Evolutionary conservation across 305 asterid genomes (phyloP).

Genomic region (Petunia hybrid): DNA sequence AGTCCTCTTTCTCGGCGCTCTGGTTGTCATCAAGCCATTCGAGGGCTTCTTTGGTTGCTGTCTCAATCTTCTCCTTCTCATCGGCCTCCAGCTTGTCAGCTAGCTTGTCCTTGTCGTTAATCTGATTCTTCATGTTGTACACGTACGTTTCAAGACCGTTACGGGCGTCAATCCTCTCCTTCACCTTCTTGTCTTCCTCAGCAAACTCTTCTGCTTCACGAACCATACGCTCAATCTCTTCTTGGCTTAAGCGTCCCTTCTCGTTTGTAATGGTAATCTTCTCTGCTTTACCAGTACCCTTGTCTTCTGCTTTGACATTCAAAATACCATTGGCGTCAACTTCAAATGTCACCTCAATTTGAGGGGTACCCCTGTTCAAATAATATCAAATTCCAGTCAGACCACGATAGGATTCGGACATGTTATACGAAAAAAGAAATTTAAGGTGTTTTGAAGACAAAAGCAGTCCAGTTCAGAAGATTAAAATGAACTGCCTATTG

Average conservation of each 20-base stretch:
- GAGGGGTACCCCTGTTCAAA: slow-evolving; percentile 85
- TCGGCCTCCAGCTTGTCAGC: slow-evolving; percentile 59
- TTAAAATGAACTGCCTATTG: too few species aligned
- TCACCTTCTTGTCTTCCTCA: slow-evolving; percentile 63
- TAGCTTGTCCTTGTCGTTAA: slow-evolving; percentile 57
- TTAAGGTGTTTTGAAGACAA: too few species aligned
- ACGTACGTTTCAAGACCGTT: slow-evolving; percentile 53
- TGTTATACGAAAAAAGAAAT: background rate
- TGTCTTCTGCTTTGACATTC: slow-evolving; percentile 93
- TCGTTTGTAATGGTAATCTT: slow-evolving; percentile 64
- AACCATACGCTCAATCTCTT: slow-evolving; percentile 63
- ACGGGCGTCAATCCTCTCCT: slow-evolving; percentile 52
- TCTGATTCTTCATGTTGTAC: slow-evolving; percentile 62
- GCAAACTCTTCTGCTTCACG: slow-evolving; percentile 65
- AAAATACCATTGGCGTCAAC: slow-evolving; percentile 91
- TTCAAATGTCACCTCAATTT: slow-evolving; percentile 90
- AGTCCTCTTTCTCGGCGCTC: slow-evolving; percentile 57
- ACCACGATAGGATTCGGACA: background rate
- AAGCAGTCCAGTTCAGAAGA: too few species aligned
- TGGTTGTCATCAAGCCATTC: slow-evolving; percentile 67
- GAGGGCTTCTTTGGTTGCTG: slow-evolving; percentile 59
- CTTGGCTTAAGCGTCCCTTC: slow-evolving; percentile 62
- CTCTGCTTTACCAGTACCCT: slow-evolving; percentile 67
- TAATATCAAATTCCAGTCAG: slow-evolving; percentile 14
- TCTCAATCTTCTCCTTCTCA: slow-evolving; percentile 63